Evolutionary conservation across 768 basidiomycete genomes (phyloP), one percentile per base, ranked within the genome.

Genomic region (Termitomyces sp.): DNA sequence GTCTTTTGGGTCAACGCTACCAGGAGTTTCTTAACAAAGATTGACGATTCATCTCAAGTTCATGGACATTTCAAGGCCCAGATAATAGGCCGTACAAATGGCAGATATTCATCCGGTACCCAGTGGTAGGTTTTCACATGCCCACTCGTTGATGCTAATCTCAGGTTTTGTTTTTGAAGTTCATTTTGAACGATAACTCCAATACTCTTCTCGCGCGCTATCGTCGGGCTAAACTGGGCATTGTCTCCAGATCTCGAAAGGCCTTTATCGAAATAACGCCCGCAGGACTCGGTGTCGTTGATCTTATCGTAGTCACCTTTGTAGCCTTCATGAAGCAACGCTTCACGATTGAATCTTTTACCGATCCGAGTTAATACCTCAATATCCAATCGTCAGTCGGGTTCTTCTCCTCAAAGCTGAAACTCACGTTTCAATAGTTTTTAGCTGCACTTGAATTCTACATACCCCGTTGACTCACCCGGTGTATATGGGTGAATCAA

Each of bases 91-190:
- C 65, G 31, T 74, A 75, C 58, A 71, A 66, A 52, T 75, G 76
- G 75, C 72, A 75, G 53, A 62, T 78, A 50, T 69, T 72, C 58
- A 59, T 74, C 17, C 70, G 68, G 19, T 72, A 62, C 16, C 77
- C 73, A 16, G 69, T 72, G 21, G 76, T 76, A 62, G 56, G 68
- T 59, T 54, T 37, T 29, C 10, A 17, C 25, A 19, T 50, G 35
- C 23, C 3, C n/a, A n/a, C 27, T 25, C 12, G 6, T 35, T 35
- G 40, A 49, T 23, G 27, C 43, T 34, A 14, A 60, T 37, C 32
- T 14, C n/a, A n/a, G n/a, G n/a, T 55, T 31, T 31, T 25, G 29
- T 6, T 51, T 27, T 27, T 45, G 31, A 51, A 77, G 75, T 62
- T 77, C 9, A 58, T 72, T 4, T 54, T 73, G 23, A 64, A 72